Evolutionary conservation across 2,329 filamentous ascomycete species (phyloP), one percentile per base, ranked within the genome.

Genomic region (Biscogniauxia marginata): DNA sequence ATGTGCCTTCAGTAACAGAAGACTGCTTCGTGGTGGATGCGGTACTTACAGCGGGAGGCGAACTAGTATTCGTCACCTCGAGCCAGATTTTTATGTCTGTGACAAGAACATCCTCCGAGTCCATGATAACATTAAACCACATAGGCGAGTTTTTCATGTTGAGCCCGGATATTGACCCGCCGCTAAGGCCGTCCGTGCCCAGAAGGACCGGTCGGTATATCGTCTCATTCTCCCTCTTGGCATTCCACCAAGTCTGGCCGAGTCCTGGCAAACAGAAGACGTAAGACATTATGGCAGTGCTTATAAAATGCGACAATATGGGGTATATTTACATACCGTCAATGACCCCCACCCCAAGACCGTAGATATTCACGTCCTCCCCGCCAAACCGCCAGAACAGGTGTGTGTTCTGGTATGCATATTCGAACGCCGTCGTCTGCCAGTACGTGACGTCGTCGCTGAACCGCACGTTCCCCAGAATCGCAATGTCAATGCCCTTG

Each of bases 351-450:
- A 54, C 52, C 1, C 59, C 59, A 16, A 56, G 19, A 3, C 85
- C 86, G 59, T 86, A 89, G 55, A 89, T 77, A 58, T 86, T 85
- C 22, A 89, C 84, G 63, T 89, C 85, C 19, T 79, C 74, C 24
- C 87, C 87, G 44, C 86, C 86, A 39, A 87, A 78, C 66, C 85
- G 80, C 77, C 86, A 89, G 75, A 89, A 88, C 1, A 83, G 83
- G 0, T 83, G 85, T 4, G 81, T 79, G 61, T 88, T 87, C 61
- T 89, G 86, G 72, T 83, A 89, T 13, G 75, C 74, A 45, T 86
- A 84, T 43, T 74, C 76, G 76, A 88, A 89, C 21, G 78, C 75
- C 65, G 87, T 79, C 21, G 76, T 77, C 70, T 87, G 81, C 86
- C 86, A 89, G 72, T 88, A 89, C 56, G 81, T 77, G 1, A 83